Conservation (phyloP, 2,329 filamentous ascomycete genomes). For the Piedraia hortae region DNA sequence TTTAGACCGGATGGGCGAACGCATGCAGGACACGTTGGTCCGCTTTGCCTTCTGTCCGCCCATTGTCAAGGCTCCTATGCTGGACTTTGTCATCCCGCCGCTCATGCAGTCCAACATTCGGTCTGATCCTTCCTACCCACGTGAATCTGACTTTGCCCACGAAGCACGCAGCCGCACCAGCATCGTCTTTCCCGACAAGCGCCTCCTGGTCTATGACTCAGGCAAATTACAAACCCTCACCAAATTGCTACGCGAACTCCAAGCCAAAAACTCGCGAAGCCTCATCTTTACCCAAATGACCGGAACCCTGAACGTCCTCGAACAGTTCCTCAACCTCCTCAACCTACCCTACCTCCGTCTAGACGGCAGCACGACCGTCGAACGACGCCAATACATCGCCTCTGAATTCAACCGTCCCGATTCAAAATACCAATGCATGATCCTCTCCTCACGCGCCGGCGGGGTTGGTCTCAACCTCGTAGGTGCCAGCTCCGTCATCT, state of each 20-base stretch:
- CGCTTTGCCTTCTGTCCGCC: conserved; percentile 87
- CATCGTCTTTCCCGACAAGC: conserved; percentile 89
- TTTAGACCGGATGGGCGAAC: conserved; percentile 41
- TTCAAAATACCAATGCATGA: conserved; percentile 75
- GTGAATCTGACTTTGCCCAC: conserved; percentile 60
- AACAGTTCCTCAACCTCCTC: conserved; percentile 94
- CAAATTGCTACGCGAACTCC: conserved; percentile 57
- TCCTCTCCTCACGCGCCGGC: conserved; percentile 78
- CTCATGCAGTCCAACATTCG: conserved; percentile 7
- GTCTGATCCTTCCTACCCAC: conserved; percentile 6
- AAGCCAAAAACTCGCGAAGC: conserved; percentile 72
- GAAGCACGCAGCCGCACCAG: conserved; percentile 75
- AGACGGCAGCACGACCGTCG: conserved; percentile 87
- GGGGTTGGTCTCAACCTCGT: conserved; percentile 91
- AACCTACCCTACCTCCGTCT: conserved; percentile 89
- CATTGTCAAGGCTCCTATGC: conserved; percentile 40
- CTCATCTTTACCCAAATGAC: conserved; percentile 99
- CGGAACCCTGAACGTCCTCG: conserved; percentile 86
- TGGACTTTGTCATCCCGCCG: conserved; percentile 7
- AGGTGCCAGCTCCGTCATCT: conserved; percentile 90
- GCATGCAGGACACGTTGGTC: conserved; percentile 46
- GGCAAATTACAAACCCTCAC: conserved; percentile 85
- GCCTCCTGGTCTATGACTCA: conserved; percentile 90
- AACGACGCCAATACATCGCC: conserved; percentile 80
- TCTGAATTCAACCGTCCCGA: conserved; percentile 85